phyloP scores from a whole-genome alignment of 2,329 filamentous ascomycete species.

The Colletotrichum falcatum region DNA sequence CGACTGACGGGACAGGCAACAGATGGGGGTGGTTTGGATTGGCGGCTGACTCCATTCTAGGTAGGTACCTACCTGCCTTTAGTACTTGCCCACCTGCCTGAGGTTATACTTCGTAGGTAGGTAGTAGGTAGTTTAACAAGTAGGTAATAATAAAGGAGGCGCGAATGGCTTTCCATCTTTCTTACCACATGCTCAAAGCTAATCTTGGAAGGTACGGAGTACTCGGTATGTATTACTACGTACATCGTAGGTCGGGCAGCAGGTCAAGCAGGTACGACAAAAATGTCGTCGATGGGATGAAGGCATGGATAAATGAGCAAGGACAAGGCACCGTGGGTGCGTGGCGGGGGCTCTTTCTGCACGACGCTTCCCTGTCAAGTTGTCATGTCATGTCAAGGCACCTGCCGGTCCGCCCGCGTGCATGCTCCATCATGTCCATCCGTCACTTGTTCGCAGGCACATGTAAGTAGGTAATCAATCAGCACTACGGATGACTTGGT shows the following conservation, averaged over 20 bases:
- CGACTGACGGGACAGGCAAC: neutral
- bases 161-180: neutral
- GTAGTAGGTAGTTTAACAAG: too few species aligned
- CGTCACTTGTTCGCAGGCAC: constrained; percentile 15
- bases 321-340: neutral
- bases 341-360: neutral
- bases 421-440: neutral
- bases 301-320: neutral
- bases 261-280: neutral
- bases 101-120: too few species aligned
- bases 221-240: too few species aligned
- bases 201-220: too few species aligned
- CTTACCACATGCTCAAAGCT: neutral
- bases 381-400: constrained; percentile 14
- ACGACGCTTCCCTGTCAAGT: constrained; percentile 16
- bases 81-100: neutral
- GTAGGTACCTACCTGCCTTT: neutral
- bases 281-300: neutral
- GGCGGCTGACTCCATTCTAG: neutral
- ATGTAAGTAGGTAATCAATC: constrained; percentile 5
- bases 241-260: too few species aligned
- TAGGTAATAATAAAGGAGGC: neutral
- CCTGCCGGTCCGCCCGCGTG: neutral
- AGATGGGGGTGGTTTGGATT: neutral
- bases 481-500: neutral